Percentiles rank a stretch among this genome's conserved stretches.
Conservation (phyloP, 805 yeast genomes). For the Kuraishia ogatae region DNA sequence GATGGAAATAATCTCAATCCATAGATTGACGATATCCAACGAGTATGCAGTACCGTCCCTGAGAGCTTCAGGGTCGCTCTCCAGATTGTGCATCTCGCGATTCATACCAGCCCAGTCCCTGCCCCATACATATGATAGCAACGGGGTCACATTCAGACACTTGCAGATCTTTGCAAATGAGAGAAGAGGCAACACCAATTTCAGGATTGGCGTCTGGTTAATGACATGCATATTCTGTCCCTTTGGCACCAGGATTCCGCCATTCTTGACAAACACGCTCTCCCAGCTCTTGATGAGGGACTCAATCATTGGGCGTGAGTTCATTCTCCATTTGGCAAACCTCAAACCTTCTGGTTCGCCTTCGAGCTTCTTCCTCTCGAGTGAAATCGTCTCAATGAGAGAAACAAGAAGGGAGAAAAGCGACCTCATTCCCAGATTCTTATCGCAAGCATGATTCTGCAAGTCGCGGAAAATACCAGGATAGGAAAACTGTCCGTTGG, state of each 20-base stretch:
- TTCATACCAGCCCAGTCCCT: slow-evolving; percentile 69
- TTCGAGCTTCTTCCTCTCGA: slow-evolving; percentile 31
- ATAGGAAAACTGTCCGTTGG: slow-evolving; percentile 43
- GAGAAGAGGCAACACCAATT: slow-evolving; percentile 57
- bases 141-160: slow-evolving; percentile 52
- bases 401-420: slow-evolving; percentile 50
- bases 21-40: slow-evolving; percentile 50
- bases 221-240: slow-evolving; percentile 40
- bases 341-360: slow-evolving; percentile 24
- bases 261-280: slow-evolving; percentile 46
- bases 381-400: slow-evolving; percentile 57
- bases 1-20: slow-evolving; percentile 67
- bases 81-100: slow-evolving; percentile 33
- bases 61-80: slow-evolving; percentile 51
- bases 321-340: slow-evolving; percentile 58
- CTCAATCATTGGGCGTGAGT: slow-evolving; percentile 50
- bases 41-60: slow-evolving; percentile 55
- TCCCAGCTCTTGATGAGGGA: slow-evolving; percentile 63
- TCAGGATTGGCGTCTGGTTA: slow-evolving; percentile 45
- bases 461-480: slow-evolving; percentile 47
- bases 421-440: slow-evolving; percentile 37
- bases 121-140: slow-evolving; percentile 49
- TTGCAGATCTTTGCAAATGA: slow-evolving; percentile 61
- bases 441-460: slow-evolving; percentile 28
- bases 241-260: slow-evolving; percentile 51